Conservation (phyloP, 257 asterid species). For the Eucommia ulmoides region DNA sequence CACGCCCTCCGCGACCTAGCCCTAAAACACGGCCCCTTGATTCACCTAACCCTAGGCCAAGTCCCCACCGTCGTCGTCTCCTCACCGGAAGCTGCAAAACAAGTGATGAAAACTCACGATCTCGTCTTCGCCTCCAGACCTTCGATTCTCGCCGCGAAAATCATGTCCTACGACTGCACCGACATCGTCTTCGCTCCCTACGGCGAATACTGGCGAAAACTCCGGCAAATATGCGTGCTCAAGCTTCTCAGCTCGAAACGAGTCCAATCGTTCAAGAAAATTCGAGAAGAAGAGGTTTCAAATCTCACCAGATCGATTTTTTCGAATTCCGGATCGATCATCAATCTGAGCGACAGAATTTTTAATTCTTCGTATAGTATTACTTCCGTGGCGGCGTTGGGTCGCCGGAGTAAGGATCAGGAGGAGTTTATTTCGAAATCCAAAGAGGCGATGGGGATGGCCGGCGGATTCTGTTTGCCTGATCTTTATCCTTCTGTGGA, state of each 20-base stretch:
- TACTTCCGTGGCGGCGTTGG: constrained; percentile 22
- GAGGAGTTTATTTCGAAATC: constrained; percentile 8
- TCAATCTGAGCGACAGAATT: constrained; percentile 12
- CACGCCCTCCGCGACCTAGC: constrained; percentile 1
- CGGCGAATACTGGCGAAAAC: background rate
- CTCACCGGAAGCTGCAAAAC: constrained; percentile 3
- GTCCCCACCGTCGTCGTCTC: constrained; percentile 10
- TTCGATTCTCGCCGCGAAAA: background rate
- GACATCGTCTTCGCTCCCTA: background rate
- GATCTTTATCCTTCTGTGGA: constrained; percentile 25
- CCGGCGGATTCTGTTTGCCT: constrained; percentile 15
- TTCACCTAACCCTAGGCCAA: constrained; percentile 16
- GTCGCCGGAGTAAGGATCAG: constrained; percentile 10
- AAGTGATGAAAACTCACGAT: background rate
- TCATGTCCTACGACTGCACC: background rate
- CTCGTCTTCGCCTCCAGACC: background rate
- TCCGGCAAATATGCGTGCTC: background rate
- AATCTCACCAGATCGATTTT: constrained; percentile 4
- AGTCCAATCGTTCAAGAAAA: constrained; percentile 9
- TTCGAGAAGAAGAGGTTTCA: constrained; percentile 10
- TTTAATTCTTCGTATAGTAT: constrained; percentile 4
- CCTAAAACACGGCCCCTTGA: constrained; percentile 8
- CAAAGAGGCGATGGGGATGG: constrained; percentile 6
- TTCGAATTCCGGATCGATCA: background rate
- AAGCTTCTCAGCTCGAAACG: constrained; percentile 11